Evolutionary conservation across 1,284 basidiomycete species (phyloP).

Genomic region (Sutorius eximius): DNA sequence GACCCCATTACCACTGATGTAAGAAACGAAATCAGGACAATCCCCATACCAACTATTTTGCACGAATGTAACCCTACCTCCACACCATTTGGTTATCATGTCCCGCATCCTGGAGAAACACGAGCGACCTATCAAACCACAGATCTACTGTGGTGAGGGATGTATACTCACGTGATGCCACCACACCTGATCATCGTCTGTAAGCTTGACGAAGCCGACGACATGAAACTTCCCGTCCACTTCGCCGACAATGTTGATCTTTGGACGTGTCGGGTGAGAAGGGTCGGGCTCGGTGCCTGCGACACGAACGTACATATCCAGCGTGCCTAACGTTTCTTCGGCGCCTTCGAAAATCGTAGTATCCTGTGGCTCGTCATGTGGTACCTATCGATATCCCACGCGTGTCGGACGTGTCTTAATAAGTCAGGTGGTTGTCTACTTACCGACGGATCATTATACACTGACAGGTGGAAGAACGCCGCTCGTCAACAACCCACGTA

Average conservation of each 20-base stretch:
- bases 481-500: slow-evolving; percentile 9
- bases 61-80: slow-evolving; percentile 44
- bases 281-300: slow-evolving; percentile 43
- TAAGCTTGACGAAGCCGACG: slow-evolving; percentile 56
- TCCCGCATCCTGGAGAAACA: slow-evolving; percentile 48
- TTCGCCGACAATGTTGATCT: slow-evolving; percentile 54
- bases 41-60: not conserved
- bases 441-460: slow-evolving; percentile 50
- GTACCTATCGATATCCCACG: slow-evolving; percentile 22
- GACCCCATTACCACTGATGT: slow-evolving; percentile 56
- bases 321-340: slow-evolving; percentile 50
- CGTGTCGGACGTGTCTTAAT: slow-evolving; percentile 1
- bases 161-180: slow-evolving; percentile 60
- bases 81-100: slow-evolving; percentile 59
- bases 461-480: slow-evolving; percentile 31
- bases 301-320: slow-evolving; percentile 49
- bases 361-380: slow-evolving; percentile 39
- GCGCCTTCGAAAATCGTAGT: slow-evolving; percentile 48
- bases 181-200: slow-evolving; percentile 53
- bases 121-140: not conserved
- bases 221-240: slow-evolving; percentile 47
- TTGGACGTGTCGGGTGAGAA: slow-evolving; percentile 50
- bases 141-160: not conserved
- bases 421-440: slow-evolving; percentile 12
- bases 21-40: not conserved